A percentile compares a stretch with the other conserved stretches of the same genome.
These are phyloP conservation scores for Clausena lansium DNA, from an alignment of 345 rosid species.

Conservation along the genomic window DNA sequence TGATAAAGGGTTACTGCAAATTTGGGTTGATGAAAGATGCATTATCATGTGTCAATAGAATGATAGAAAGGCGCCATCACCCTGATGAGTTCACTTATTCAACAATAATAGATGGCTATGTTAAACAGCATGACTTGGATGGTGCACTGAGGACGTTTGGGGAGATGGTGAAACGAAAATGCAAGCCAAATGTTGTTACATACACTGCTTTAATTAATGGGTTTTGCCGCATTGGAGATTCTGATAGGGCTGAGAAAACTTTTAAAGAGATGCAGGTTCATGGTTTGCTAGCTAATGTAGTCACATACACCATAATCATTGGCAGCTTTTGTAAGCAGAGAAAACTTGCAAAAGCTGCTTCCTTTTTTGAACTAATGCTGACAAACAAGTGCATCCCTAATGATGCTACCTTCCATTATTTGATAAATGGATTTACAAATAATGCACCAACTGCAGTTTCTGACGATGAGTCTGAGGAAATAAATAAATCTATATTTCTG, in stretches of 20 bases:
- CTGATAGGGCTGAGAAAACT: constrained; percentile 50
- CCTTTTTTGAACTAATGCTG: constrained; percentile 74
- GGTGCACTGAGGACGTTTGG: constrained; percentile 54
- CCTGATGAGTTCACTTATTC: constrained; percentile 85
- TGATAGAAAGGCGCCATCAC: constrained; percentile 40
- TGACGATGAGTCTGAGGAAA: constrained; percentile 25
- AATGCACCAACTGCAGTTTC: constrained; percentile 19
- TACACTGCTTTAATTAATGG: constrained; percentile 77
- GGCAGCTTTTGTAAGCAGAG: constrained; percentile 62
- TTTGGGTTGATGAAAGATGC: constrained; percentile 71
- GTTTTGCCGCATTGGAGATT: constrained; percentile 58
- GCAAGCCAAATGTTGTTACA: constrained; percentile 78
- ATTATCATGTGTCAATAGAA: constrained; percentile 45
- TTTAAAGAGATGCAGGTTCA: constrained; percentile 54
- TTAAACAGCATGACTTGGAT: constrained; percentile 66
- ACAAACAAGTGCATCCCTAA: constrained; percentile 60
- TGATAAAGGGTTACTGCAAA: constrained; percentile 91
- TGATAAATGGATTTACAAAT: constrained; percentile 64
- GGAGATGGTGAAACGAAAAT: constrained; percentile 54
- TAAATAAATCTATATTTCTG: constrained; percentile 40
- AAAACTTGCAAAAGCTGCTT: constrained; percentile 57
- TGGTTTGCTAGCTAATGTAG: constrained; percentile 71
- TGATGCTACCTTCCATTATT: constrained; percentile 64
- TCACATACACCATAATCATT: constrained; percentile 73
- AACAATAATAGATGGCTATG: constrained; percentile 70